Evolutionary conservation across 2,329 filamentous ascomycete species (phyloP).

Genomic region (Colletotrichum simmondsii): DNA sequence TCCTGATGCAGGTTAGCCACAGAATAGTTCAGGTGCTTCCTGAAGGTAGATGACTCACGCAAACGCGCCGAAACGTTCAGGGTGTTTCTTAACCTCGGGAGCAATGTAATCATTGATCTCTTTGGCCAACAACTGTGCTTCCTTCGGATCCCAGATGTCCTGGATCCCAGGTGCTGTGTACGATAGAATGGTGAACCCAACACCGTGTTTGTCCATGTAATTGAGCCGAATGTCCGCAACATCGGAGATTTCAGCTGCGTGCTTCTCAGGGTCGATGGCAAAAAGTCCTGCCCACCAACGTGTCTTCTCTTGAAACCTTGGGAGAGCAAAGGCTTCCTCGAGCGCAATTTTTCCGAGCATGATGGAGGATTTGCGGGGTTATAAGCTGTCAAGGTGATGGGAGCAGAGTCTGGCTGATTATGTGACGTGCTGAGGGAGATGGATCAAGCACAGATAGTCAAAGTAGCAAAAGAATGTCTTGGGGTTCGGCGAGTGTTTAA

Average conservation of each 20-base stretch:
- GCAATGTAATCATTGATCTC: slow-evolving; percentile 43
- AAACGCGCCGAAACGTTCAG: slow-evolving; percentile 57
- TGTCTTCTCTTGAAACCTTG: slow-evolving; percentile 34
- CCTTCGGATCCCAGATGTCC: slow-evolving; percentile 52
- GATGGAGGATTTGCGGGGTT: not conserved
- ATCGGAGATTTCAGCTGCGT: slow-evolving; percentile 55
- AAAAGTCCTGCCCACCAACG: slow-evolving; percentile 41
- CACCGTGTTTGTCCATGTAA: slow-evolving; percentile 54
- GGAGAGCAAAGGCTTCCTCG: slow-evolving; percentile 70
- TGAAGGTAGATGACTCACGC: slow-evolving; percentile 44
- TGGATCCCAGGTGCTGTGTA: slow-evolving; percentile 61
- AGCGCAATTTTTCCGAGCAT: slow-evolving; percentile 72
- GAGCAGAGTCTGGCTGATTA: not conserved
- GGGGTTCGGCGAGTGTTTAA: not conserved
- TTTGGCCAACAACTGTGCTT: slow-evolving; percentile 52
- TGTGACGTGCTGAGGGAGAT: too few relatives aligned
- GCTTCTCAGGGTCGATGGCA: slow-evolving; percentile 1
- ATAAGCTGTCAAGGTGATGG: not conserved
- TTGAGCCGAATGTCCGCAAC: slow-evolving; percentile 42
- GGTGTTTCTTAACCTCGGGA: slow-evolving; percentile 37
- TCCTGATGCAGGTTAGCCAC: not conserved
- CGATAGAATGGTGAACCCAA: slow-evolving; percentile 59
- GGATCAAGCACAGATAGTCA: too few relatives aligned
- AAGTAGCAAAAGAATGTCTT: too few relatives aligned
- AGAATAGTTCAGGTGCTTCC: not conserved